These are phyloP conservation scores for Calocera viscosa DNA, from an alignment of 768 basidiomycete species.

Conservation along the genomic window DNA sequence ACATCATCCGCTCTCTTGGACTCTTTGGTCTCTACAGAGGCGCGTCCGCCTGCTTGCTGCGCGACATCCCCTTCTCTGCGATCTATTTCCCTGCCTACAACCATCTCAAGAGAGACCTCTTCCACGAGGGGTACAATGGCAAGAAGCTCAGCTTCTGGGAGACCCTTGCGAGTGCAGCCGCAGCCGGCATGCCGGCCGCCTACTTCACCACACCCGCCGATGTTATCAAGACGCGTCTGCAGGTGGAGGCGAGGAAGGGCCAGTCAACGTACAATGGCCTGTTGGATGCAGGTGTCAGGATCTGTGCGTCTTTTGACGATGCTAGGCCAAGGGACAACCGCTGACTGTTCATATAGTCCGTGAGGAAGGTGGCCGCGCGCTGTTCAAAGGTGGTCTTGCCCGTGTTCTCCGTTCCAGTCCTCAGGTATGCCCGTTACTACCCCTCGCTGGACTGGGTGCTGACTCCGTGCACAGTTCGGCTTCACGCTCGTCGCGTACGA, in stretches of 20 bases:
- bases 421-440: conserved; percentile 28
- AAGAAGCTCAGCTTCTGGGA: conserved; percentile 86
- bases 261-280: conserved; percentile 86
- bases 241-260: conserved; percentile 83
- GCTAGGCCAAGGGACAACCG: neutral
- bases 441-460: conserved; percentile 12
- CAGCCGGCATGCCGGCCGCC: conserved; percentile 93
- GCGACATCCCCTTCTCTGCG: conserved; percentile 95
- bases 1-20: conserved; percentile 88
- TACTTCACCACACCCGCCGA: conserved; percentile 90
- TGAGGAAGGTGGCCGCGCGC: conserved; percentile 78
- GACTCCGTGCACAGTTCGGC: conserved; percentile 53
- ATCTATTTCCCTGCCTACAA: conserved; percentile 83
- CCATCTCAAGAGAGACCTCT: conserved; percentile 85
- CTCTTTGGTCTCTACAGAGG: conserved; percentile 88
- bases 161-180: conserved; percentile 67
- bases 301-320: conserved; percentile 43
- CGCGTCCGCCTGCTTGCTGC: conserved; percentile 79
- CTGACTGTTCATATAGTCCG: conserved; percentile 38
- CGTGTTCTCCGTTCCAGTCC: conserved; percentile 79
- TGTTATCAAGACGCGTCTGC: conserved; percentile 93
- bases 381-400: conserved; percentile 87
- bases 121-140: conserved; percentile 90
- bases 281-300: conserved; percentile 77
- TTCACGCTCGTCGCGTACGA: conserved; percentile 79